phyloP scores from a whole-genome alignment of 1,139 yeast species.

The Spathaspora jeffriesii region DNA sequence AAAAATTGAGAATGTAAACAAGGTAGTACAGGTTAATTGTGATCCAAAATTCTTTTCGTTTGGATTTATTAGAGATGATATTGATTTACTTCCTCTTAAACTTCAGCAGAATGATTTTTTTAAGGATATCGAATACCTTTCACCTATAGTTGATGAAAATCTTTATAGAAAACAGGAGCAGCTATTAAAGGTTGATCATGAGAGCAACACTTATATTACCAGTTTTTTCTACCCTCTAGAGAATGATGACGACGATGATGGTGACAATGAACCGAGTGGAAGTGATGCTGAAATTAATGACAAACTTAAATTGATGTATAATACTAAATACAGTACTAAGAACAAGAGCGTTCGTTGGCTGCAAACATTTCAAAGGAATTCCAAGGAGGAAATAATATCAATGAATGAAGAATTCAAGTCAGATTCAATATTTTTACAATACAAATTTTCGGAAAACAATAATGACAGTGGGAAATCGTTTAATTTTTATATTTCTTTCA shows the following conservation, averaged over 20 bases:
- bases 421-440: conserved; percentile 15
- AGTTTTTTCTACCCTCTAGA: conserved; percentile 26
- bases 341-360: conserved; percentile 17
- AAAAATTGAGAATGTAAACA: conserved; percentile 53
- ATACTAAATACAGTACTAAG: conserved; percentile 17
- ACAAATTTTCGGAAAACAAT: conserved; percentile 6
- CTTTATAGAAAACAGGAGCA: conserved; percentile 36
- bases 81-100: conserved; percentile 52
- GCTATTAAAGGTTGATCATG: conserved; percentile 23
- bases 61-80: conserved; percentile 67
- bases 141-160: conserved; percentile 36
- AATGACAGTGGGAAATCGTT: conserved; percentile 16
- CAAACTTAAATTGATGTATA: conserved; percentile 15
- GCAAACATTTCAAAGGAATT: conserved; percentile 18
- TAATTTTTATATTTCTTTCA: conserved; percentile 26
- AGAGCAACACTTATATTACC: conserved; percentile 22
- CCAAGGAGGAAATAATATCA: conserved; percentile 8
- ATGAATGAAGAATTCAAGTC: conserved; percentile 15
- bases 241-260: conserved; percentile 15
- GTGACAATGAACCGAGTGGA: conserved; percentile 14
- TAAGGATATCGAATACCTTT: conserved; percentile 50
- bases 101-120: conserved; percentile 44
- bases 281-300: conserved; percentile 14
- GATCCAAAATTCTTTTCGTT: conserved; percentile 70
- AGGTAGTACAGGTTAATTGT: conserved; percentile 59